A percentile compares a stretch with the other conserved stretches of the same genome.
These are phyloP conservation scores for Echinochloa phyllopogon DNA, from an alignment of 176 grass and related monocot genomes.

Conservation along the genomic window DNA sequence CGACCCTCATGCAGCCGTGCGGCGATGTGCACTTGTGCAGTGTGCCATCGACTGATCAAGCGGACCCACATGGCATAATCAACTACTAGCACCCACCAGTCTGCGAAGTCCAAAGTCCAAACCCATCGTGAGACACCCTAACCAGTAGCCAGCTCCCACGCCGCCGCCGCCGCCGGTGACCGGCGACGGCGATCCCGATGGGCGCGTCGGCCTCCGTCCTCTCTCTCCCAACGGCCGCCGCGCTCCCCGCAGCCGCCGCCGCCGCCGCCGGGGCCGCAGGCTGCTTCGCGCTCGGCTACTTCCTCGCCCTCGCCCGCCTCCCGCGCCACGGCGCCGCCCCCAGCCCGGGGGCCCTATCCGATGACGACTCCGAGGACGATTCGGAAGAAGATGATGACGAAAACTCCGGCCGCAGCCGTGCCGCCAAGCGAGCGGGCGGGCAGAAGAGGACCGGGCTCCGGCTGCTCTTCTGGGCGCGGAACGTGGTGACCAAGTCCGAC, in stretches of 20 bases:
- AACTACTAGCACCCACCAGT: not conserved
- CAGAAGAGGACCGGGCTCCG: conserved; percentile 51
- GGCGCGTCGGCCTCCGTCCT: conserved; percentile 45
- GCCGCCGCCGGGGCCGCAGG: conserved; percentile 68
- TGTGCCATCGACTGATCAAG: not conserved
- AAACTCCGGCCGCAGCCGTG: conserved; percentile 29
- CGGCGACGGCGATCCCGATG: conserved; percentile 54
- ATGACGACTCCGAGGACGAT: conserved; percentile 47
- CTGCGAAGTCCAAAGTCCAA: not conserved
- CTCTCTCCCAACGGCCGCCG: conserved; percentile 34
- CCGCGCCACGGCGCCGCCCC: conserved; percentile 17
- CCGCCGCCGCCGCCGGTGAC: conserved; percentile 47
- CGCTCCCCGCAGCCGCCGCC: conserved; percentile 47
- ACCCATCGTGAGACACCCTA: not conserved
- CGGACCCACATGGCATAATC: conserved; percentile 1
- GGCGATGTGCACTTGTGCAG: not conserved
- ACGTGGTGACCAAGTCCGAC: conserved; percentile 53
- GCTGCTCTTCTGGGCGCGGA: conserved; percentile 63
- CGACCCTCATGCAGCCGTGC: too few relatives aligned
- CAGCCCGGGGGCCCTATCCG: conserved; percentile 1
- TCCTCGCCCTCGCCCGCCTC: conserved; percentile 56
- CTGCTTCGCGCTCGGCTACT: conserved; percentile 86
- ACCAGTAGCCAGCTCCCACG: not conserved
- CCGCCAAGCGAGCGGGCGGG: conserved; percentile 26
- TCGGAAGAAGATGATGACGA: conserved; percentile 74